phyloP scores from a whole-genome alignment of 1,284 basidiomycete genomes.

The Thelephora terrestris region DNA sequence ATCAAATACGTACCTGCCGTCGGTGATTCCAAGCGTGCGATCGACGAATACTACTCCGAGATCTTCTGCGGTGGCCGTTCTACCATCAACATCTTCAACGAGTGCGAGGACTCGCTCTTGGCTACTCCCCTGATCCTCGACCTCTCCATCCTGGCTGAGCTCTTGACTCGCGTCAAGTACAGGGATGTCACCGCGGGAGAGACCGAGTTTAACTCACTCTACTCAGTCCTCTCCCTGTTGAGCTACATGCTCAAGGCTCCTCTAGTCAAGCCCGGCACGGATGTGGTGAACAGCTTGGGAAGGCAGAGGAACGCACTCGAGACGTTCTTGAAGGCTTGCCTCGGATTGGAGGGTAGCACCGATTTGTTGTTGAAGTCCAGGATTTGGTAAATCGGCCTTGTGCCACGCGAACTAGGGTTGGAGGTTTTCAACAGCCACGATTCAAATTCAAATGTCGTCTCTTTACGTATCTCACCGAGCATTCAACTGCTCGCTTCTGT shows the following conservation, averaged over 20 bases:
- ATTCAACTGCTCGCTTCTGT: too few species aligned
- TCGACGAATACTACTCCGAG: conserved; percentile 99
- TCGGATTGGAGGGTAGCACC: conserved; percentile 74
- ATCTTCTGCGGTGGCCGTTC: conserved; percentile 76
- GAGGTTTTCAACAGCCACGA: neutral
- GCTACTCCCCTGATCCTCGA: conserved; percentile 96
- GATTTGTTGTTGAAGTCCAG: conserved; percentile 84
- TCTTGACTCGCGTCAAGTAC: conserved; percentile 90
- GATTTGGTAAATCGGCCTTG: conserved; percentile 50
- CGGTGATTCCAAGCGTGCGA: conserved; percentile 94
- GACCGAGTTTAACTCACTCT: conserved; percentile 68
- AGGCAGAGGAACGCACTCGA: conserved; percentile 94
- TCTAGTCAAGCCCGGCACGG: conserved; percentile 92
- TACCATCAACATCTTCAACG: conserved; percentile 91
- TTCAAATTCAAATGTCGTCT: neutral
- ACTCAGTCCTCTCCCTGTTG: conserved; percentile 82
- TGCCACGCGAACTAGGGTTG: neutral
- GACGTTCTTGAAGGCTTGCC: conserved; percentile 85
- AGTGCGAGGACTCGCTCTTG: conserved; percentile 94
- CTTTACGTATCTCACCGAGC: too few species aligned
- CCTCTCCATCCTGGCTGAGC: conserved; percentile 87
- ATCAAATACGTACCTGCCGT: conserved; percentile 94
- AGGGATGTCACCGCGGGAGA: conserved; percentile 40
- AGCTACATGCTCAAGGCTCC: conserved; percentile 98
- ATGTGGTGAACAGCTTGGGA: conserved; percentile 92